Evolutionary conservation across 768 basidiomycete genomes (phyloP).

Genomic region (Panaeolus cyanescens): DNA sequence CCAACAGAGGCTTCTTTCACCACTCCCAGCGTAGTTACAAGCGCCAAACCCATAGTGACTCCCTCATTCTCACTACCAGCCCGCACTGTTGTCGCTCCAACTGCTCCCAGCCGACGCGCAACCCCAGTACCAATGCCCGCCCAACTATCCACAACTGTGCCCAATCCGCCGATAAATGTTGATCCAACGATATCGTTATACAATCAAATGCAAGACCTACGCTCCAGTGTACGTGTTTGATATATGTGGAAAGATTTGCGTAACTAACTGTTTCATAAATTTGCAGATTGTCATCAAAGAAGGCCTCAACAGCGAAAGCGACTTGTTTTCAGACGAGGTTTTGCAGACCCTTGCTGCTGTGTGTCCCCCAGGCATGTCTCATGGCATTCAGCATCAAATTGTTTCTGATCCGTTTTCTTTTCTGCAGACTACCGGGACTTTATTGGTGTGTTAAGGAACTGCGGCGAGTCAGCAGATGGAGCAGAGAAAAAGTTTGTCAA

Average conservation of each 20-base stretch:
- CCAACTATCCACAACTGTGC: slow-evolving; percentile 8
- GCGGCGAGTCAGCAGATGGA: slow-evolving; percentile 39
- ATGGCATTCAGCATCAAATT: neutral
- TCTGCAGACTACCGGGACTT: slow-evolving; percentile 37
- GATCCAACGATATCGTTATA: slow-evolving; percentile 24
- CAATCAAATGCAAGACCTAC: slow-evolving; percentile 22
- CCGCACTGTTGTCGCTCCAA: neutral
- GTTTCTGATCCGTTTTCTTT: neutral
- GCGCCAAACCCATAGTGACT: neutral
- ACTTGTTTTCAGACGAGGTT: slow-evolving; percentile 35
- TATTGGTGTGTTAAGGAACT: slow-evolving; percentile 34
- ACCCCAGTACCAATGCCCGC: neutral
- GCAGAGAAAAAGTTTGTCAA: slow-evolving; percentile 33
- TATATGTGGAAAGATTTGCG: slow-evolving; percentile 6
- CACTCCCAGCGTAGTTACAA: neutral
- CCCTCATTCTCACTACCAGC: too few species aligned
- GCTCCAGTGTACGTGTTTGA: slow-evolving; percentile 23
- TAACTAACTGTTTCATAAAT: slow-evolving; percentile 1
- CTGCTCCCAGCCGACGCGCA: neutral
- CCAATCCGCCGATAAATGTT: neutral
- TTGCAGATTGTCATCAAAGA: slow-evolving; percentile 29
- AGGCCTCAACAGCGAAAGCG: slow-evolving; percentile 24
- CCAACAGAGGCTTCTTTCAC: slow-evolving; percentile 16
- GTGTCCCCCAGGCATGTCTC: slow-evolving; percentile 41
- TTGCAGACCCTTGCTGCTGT: slow-evolving; percentile 38